Evolutionary conservation across 805 yeast species (phyloP).

Genomic region (Sugiyamaella marilandica): DNA sequence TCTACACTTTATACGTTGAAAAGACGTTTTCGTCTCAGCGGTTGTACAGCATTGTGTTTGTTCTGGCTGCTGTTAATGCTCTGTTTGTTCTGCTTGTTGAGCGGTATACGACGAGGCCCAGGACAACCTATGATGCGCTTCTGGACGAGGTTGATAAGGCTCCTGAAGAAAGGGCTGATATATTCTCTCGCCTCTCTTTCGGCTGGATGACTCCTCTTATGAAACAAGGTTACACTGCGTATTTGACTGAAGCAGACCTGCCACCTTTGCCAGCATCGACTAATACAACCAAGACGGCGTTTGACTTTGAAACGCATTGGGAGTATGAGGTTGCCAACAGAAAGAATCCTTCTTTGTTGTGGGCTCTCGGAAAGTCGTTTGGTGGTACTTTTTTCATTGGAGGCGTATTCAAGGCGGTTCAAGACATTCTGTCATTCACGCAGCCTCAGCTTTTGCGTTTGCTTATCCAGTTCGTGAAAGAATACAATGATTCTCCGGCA

Average conservation of each 20-base stretch:
- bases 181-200: conserved; percentile 74
- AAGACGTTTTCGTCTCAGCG: conserved; percentile 16
- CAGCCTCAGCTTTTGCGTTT: conserved; percentile 78
- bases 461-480: conserved; percentile 58
- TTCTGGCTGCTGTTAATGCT: conserved; percentile 38
- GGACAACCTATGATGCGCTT: conserved; percentile 30
- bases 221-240: conserved; percentile 66
- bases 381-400: conserved; percentile 68
- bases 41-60: conserved; percentile 28
- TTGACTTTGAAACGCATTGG: conserved; percentile 58
- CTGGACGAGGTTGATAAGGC: conserved; percentile 32
- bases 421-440: conserved; percentile 76
- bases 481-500: conserved; percentile 30
- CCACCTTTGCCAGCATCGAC: conserved; percentile 72
- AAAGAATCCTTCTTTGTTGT: conserved; percentile 44
- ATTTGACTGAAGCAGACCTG: conserved; percentile 51
- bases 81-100: conserved; percentile 44
- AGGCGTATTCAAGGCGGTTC: conserved; percentile 64
- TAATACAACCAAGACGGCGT: conserved; percentile 51
- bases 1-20: conserved; percentile 17
- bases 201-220: conserved; percentile 88
- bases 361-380: conserved; percentile 65
- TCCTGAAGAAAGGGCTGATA: conserved; percentile 57
- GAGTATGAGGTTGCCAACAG: conserved; percentile 40
- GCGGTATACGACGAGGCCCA: conserved; percentile 36